Evolutionary conservation across 495 filamentous ascomycete species (phyloP).

Genomic region (Podospora australis): DNA sequence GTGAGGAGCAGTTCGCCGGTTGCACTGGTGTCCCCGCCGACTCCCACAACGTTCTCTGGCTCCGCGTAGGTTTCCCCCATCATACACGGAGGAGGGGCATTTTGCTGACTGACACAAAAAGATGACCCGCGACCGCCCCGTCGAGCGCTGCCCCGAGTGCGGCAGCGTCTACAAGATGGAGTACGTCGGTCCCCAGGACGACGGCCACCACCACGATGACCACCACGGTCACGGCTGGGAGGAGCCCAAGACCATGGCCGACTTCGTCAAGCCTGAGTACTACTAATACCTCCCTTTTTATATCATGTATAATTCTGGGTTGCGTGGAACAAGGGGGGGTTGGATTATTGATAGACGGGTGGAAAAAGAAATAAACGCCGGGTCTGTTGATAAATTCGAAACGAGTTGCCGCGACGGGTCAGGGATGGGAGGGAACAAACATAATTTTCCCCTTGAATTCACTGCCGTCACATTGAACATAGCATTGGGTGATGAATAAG

Average conservation of each 20-base stretch:
- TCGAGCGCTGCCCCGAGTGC: constrained; percentile 93
- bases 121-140: constrained; percentile 82
- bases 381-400: too few relatives aligned
- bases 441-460: too few relatives aligned
- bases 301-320: too few relatives aligned
- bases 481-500: too few relatives aligned
- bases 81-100: too few relatives aligned
- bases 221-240: constrained; percentile 52
- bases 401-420: too few relatives aligned
- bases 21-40: constrained; percentile 93
- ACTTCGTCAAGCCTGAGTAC: constrained; percentile 91
- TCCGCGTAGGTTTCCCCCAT: constrained; percentile 56
- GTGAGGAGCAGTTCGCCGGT: constrained; percentile 93
- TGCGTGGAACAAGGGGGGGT: background rate
- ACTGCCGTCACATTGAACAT: too few relatives aligned
- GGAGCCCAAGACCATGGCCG: constrained; percentile 87
- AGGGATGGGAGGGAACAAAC: too few relatives aligned
- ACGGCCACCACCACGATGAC: constrained; percentile 52
- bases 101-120: constrained; percentile 30
- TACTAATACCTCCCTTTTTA: too few relatives aligned
- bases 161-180: constrained; percentile 94
- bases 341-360: constrained; percentile 4
- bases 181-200: constrained; percentile 77
- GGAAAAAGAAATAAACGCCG: background rate
- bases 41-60: constrained; percentile 84